Base-by-base conservation (phyloP, 116 monocot genomes). In the Dioscorea cayenensis region DNA sequence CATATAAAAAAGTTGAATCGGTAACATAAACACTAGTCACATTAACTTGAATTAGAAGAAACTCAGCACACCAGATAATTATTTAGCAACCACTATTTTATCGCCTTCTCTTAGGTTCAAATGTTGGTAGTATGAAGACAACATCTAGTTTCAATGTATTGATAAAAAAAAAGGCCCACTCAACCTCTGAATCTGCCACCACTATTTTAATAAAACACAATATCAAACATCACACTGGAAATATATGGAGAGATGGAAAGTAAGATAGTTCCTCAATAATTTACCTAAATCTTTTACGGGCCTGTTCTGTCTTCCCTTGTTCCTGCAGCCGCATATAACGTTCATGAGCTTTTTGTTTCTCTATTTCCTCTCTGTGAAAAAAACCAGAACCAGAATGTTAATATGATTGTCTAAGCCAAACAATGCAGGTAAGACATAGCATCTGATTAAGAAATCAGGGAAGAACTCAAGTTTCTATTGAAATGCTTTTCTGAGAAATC, bases 301-400 rank as follows among this genome's bases (percentile, higher is more conserved):
- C 80, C 71, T 90, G 90, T 60, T 90, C 90, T 70, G 90, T 90
- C 77, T 90, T 90, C 25, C 90, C 90, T 84, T 90, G 90, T 73
- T 90, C 90, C 70, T 90, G 90, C 65, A 90, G 79, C 75, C 82
- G 86, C 90, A 86, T 90, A 63, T 86, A 90, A 22, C 86, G 84
- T 48, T 90, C 86, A 69, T 86, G 90, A 60, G 90, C 79, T 73
- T 75, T 90, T 66, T 90, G 90, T 43, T 86, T 90, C 78, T 90
- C 90, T 19, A 90, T 74, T 66, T 90, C 86, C 79, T 90, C 90
- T 76, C 90, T 90, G 58, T 13, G 72, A 28, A 22, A 14, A 43
- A 76, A 23, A 49, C n/a, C n/a, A n/a, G n/a, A 17, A 23, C 35
- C 48, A 14, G 20, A 66, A n/a, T 55, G 32, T 2, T 32, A 55